A percentile compares a stretch with the other conserved stretches of the same genome.
These are phyloP conservation scores for Citrus inodora DNA, from an alignment of 345 rosid species.

Conservation along the genomic window DNA sequence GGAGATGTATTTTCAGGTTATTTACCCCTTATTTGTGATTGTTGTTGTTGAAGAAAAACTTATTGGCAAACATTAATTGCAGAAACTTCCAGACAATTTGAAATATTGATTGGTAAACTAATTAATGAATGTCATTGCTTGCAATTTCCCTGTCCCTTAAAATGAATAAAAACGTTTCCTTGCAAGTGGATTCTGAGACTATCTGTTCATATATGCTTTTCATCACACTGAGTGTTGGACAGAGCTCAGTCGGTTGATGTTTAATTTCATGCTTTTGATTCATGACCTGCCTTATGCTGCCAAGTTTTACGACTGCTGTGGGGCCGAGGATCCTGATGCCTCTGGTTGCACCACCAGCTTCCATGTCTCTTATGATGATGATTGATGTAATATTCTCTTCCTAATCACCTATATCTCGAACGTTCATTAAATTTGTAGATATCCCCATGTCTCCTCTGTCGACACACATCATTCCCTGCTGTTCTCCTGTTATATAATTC, in stretches of 20 bases:
- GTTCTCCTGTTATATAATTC: neutral
- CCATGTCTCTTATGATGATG: constrained; percentile 73
- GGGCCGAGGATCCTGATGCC: constrained; percentile 84
- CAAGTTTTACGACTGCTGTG: constrained; percentile 86
- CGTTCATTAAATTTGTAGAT: constrained; percentile 9
- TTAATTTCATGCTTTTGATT: constrained; percentile 9
- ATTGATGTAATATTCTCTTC: constrained; percentile 25
- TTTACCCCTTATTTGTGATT: neutral
- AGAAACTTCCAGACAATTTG: neutral
- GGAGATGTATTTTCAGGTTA: neutral
- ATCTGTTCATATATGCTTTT: neutral
- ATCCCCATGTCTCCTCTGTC: neutral
- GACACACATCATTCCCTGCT: neutral
- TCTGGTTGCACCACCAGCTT: constrained; percentile 64
- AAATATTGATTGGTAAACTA: neutral
- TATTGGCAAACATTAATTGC: neutral
- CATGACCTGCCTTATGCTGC: constrained; percentile 90
- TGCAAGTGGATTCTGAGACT: neutral
- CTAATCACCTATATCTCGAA: neutral
- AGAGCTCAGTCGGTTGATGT: neutral
- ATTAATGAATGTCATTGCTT: neutral
- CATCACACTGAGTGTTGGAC: neutral
- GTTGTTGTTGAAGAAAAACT: neutral
- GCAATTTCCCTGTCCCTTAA: neutral
- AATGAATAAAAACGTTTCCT: neutral